phyloP scores from a whole-genome alignment of 2,329 filamentous ascomycete genomes.

The Beauveria asiatica region DNA sequence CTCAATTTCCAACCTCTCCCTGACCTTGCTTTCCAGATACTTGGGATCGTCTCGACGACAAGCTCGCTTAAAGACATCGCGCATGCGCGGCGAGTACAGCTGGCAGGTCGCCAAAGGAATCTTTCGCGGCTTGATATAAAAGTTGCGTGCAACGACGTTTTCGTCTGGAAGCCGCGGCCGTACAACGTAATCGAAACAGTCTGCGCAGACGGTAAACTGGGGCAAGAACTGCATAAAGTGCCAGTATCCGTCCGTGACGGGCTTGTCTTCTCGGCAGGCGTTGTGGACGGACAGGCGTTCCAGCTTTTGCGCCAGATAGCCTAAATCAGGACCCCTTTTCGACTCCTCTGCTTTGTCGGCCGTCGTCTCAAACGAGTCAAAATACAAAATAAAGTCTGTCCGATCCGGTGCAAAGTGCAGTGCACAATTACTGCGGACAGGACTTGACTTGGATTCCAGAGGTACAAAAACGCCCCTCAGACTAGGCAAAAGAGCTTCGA shows the following conservation, averaged over 20 bases:
- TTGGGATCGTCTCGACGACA: conserved; percentile 58
- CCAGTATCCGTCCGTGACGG: conserved; percentile 59
- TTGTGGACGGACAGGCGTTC: conserved; percentile 47
- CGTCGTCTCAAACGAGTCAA: conserved; percentile 50
- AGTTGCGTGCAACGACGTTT: conserved; percentile 52
- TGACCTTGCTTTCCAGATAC: conserved; percentile 49
- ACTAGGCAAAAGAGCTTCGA: conserved; percentile 66
- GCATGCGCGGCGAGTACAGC: conserved; percentile 74
- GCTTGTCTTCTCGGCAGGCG: conserved; percentile 59
- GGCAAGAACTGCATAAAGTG: conserved; percentile 68
- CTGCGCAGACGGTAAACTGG: conserved; percentile 75
- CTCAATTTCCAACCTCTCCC: conserved; percentile 53
- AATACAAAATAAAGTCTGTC: conserved; percentile 49
- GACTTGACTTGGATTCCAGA: conserved; percentile 37
- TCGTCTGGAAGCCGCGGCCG: conserved; percentile 52
- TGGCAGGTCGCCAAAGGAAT: conserved; percentile 57
- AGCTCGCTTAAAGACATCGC: conserved; percentile 59
- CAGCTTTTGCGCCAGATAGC: conserved; percentile 55
- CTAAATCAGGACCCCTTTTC: conserved; percentile 44
- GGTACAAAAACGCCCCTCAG: conserved; percentile 59
- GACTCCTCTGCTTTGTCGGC: conserved; percentile 42
- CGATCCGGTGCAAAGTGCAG: conserved; percentile 51
- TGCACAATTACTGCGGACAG: conserved; percentile 52
- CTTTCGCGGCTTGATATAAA: conserved; percentile 52
- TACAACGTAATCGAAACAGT: conserved; percentile 78